Percentiles rank a stretch among this genome's conserved stretches.
These are phyloP conservation scores for Xylariaceae sp. DNA, from an alignment of 2,329 filamentous ascomycete genomes.

Conservation along the genomic window DNA sequence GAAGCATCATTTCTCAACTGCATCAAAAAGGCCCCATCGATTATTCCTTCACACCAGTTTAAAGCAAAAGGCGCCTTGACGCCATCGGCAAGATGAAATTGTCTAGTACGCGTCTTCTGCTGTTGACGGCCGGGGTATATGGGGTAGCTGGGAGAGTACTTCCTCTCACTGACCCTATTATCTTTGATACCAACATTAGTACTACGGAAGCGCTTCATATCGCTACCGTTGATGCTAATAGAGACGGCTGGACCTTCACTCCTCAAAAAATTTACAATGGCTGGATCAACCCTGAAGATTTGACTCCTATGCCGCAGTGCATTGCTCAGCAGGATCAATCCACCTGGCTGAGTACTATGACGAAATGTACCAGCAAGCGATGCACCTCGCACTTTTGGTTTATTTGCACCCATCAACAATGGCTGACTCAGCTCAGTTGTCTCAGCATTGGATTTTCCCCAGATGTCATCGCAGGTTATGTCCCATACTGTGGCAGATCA, in stretches of 20 bases:
- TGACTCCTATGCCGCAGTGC: slow-evolving; percentile 17
- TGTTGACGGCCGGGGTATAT: slow-evolving; percentile 1
- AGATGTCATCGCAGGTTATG: slow-evolving; percentile 4
- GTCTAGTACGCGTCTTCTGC: not conserved
- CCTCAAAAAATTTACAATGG: slow-evolving; percentile 5
- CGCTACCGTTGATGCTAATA: not conserved
- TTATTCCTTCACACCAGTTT: not conserved
- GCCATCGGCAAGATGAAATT: slow-evolving; percentile 14
- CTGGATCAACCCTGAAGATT: slow-evolving; percentile 21
- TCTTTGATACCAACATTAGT: no score
- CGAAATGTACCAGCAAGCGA: slow-evolving; percentile 16
- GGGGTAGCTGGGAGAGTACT: slow-evolving; percentile 8
- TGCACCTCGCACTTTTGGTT: slow-evolving; percentile 14
- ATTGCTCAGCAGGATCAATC: slow-evolving; percentile 21
- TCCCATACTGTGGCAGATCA: slow-evolving; percentile 15
- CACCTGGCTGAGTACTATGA: slow-evolving; percentile 16
- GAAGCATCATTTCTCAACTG: not conserved
- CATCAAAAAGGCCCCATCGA: not conserved
- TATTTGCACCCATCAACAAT: slow-evolving; percentile 9
- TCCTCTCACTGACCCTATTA: no score
- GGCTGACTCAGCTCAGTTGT: slow-evolving; percentile 17
- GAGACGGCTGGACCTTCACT: slow-evolving; percentile 1
- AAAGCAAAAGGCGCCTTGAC: not conserved
- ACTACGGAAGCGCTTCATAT: no score
- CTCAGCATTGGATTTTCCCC: slow-evolving; percentile 7